Evolutionary conservation across 768 basidiomycete species (phyloP).

Genomic region (Suillus subaureus): DNA sequence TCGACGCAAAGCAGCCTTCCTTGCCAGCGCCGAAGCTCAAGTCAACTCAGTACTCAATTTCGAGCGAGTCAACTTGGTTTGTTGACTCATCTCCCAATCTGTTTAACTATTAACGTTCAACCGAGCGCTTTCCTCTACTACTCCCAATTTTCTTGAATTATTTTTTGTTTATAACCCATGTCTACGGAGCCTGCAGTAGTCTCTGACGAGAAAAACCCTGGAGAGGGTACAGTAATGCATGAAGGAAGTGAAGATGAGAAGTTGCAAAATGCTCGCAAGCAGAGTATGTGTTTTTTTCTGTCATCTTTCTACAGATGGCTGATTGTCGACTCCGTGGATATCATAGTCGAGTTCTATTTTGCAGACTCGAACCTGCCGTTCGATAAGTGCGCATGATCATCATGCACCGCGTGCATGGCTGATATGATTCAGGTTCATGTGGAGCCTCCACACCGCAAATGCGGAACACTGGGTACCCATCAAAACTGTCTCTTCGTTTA

Average conservation of each 20-base stretch:
- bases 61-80: neutral
- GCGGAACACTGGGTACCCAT: conserved; percentile 91
- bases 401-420: neutral
- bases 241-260: conserved; percentile 43
- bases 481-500: conserved; percentile 87
- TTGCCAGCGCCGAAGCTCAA: neutral
- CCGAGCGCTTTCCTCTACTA: neutral
- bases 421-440: conserved; percentile 78
- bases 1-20: neutral
- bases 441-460: conserved; percentile 82
- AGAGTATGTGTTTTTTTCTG: conserved; percentile 43
- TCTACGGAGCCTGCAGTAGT: conserved; percentile 19
- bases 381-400: conserved; percentile 59
- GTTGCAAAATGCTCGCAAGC: conserved; percentile 52
- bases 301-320: neutral
- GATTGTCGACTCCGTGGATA: neutral
- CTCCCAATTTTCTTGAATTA: conserved; percentile 5
- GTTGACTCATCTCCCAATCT: neutral
- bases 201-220: conserved; percentile 10
- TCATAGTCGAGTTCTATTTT: conserved; percentile 92
- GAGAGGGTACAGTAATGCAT: conserved; percentile 22
- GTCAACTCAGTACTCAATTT: neutral
- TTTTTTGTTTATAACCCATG: conserved; percentile 20
- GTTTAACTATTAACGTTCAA: neutral
- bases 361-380: conserved; percentile 94